Evolutionary conservation across 805 yeast genomes (phyloP), one percentile per base, ranked within the genome.

Genomic region (Kazachstania psychrophila): DNA sequence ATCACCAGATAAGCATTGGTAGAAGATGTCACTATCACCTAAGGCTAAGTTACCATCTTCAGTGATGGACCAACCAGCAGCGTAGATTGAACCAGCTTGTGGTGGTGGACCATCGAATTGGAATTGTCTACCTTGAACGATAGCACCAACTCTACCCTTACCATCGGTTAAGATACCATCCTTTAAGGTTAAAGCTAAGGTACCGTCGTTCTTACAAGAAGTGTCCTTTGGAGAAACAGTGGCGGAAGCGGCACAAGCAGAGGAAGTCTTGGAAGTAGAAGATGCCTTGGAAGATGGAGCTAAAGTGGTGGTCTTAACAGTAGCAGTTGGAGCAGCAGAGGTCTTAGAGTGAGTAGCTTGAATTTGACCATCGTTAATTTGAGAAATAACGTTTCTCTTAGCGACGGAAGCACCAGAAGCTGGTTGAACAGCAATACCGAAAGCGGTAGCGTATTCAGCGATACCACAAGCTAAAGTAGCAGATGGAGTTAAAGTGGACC

Each of bases 81-180:
- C 79, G 52, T 69, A 73, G 49, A 74, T 67, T 34, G 79, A 66
- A 53, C 79, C 80, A 23, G 77, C 81, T 66, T 78, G 85, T 47
- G 85, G 84, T 58, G 83, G 79, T 40, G 83, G 83, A 51, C 84
- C 84, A 56, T 79, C 84, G 55, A 77, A 77, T 64, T 77, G 85
- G 72, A 78, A 76, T 64, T 79, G 86, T 65, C 78, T 68, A 75
- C 77, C 77, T 33, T 83, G 71, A 41, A 78, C 85, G 58, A 78
- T 75, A 34, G 84, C 70, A 46, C 85, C 85, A 46, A 78, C 61
- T 69, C 86, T 74, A 31, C 77, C 79, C 45, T 64, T 50, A 20
- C 68, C 46, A 49, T 78, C 86, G 23, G 59, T 67, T 50, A 79
- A 66, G 34, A 73, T 54, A 43, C 76, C 64, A 15, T 52, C 64